Percentiles rank a stretch among this genome's conserved stretches.
These are phyloP conservation scores for Exophiala sp. DNA, from an alignment of 2,329 filamentous ascomycete genomes.

Conservation along the genomic window DNA sequence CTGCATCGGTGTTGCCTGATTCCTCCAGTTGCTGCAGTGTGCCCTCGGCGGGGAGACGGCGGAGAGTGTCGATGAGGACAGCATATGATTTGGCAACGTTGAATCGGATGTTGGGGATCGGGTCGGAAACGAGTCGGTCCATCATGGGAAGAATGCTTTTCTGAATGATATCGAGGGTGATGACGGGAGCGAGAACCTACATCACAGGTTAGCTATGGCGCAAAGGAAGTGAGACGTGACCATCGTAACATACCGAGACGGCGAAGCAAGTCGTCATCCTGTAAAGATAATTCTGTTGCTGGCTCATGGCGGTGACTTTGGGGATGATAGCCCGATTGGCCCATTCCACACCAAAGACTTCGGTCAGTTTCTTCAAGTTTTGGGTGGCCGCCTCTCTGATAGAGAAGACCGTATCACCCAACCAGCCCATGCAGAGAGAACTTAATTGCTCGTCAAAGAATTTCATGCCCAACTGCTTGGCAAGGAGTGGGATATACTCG, in stretches of 20 bases:
- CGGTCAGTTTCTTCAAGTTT: conserved; percentile 96
- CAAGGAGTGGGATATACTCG: conserved; percentile 95
- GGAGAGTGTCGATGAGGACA: conserved; percentile 82
- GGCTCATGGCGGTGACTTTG: conserved; percentile 97
- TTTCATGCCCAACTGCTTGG: conserved; percentile 88
- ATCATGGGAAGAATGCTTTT: conserved; percentile 93
- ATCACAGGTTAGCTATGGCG: conserved; percentile 29
- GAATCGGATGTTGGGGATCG: conserved; percentile 98
- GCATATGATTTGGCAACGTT: conserved; percentile 98
- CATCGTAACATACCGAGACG: conserved; percentile 68
- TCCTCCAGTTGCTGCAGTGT: conserved; percentile 83
- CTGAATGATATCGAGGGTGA: conserved; percentile 88
- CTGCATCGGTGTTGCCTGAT: conserved; percentile 51
- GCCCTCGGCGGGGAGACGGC: conserved; percentile 80
- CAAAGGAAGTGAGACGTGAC: conserved; percentile 10
- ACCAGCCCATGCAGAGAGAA: conserved; percentile 94
- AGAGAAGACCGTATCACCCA: conserved; percentile 97
- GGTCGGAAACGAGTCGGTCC: conserved; percentile 85
- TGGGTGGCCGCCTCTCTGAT: conserved; percentile 96
- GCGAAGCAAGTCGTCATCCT: conserved; percentile 99
- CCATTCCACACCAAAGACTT: conserved; percentile 98
- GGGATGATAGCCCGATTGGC: conserved; percentile 94
- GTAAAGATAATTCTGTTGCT: conserved; percentile 97
- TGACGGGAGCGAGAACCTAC: conserved; percentile 86
- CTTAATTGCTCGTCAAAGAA: conserved; percentile 99